phyloP scores from a whole-genome alignment of 1,139 yeast species.

The Trichomonascaceae sp. region DNA sequence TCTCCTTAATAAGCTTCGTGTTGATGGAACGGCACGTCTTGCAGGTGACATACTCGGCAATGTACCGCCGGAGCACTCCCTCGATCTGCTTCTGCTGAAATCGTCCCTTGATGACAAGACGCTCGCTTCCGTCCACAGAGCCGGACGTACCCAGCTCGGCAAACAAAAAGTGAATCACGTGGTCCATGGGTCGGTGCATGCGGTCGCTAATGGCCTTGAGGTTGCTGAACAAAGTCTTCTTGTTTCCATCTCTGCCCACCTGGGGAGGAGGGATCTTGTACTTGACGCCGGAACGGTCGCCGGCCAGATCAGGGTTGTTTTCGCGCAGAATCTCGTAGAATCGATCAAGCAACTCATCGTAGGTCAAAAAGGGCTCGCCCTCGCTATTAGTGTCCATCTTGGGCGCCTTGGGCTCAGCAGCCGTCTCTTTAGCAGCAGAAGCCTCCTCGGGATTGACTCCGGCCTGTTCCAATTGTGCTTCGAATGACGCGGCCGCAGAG shows the following conservation, averaged over 20 bases:
- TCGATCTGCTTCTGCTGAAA: slow-evolving; percentile 97
- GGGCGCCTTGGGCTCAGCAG: slow-evolving; percentile 9
- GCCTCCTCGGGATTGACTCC: slow-evolving; percentile 49
- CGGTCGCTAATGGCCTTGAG: slow-evolving; percentile 91
- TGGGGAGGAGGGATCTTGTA: slow-evolving; percentile 96
- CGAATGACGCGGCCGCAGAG: slow-evolving; percentile 61
- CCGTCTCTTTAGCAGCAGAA: slow-evolving; percentile 26
- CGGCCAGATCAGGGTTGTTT: slow-evolving; percentile 96
- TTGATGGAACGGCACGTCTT: slow-evolving; percentile 97
- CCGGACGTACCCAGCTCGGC: slow-evolving; percentile 99
- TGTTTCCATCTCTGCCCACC: slow-evolving; percentile 94
- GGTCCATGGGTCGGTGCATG: slow-evolving; percentile 93
- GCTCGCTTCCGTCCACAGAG: slow-evolving; percentile 94
- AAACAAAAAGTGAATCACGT: slow-evolving; percentile 88
- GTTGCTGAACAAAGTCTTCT: slow-evolving; percentile 91
- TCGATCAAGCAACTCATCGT: slow-evolving; percentile 64
- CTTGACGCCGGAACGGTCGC: slow-evolving; percentile 85
- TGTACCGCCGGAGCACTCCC: slow-evolving; percentile 89
- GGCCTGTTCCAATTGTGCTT: slow-evolving; percentile 79
- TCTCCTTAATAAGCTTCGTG: slow-evolving; percentile 91
- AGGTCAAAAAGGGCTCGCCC: slow-evolving; percentile 51
- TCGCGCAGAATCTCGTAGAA: slow-evolving; percentile 77
- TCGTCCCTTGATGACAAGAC: slow-evolving; percentile 94
- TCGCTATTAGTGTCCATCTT: slow-evolving; percentile 19
- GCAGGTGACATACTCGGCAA: slow-evolving; percentile 94